Evolutionary conservation across 2,329 filamentous ascomycete species (phyloP).

Genomic region (Colletotrichum trifolii): DNA sequence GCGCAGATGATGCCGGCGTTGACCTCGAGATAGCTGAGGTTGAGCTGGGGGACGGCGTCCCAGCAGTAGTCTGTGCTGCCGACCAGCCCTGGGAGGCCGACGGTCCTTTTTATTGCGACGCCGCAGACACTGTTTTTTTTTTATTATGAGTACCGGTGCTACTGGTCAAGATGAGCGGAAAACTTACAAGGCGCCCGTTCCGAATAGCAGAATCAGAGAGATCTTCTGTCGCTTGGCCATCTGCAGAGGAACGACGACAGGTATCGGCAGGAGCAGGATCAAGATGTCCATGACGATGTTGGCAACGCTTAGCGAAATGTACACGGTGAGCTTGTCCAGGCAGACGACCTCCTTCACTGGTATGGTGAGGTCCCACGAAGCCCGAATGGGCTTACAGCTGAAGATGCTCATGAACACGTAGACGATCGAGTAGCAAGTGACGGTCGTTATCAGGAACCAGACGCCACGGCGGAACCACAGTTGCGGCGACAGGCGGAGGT

Average conservation of each 20-base stretch:
- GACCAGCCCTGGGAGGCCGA: constrained; percentile 42
- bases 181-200: constrained; percentile 17
- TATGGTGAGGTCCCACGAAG: constrained; percentile 15
- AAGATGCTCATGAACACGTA: constrained; percentile 16
- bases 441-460: constrained; percentile 44
- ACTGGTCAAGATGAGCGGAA: background rate
- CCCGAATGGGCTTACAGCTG: constrained; percentile 7
- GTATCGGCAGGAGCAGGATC: constrained; percentile 21
- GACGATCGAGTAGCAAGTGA: constrained; percentile 45
- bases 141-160: background rate
- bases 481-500: constrained; percentile 17
- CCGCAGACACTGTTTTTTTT: constrained; percentile 39
- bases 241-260: constrained; percentile 17
- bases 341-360: background rate
- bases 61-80: constrained; percentile 42
- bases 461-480: constrained; percentile 35
- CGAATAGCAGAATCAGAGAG: constrained; percentile 26
- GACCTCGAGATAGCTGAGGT: constrained; percentile 39
- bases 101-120: constrained; percentile 43
- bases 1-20: constrained; percentile 34
- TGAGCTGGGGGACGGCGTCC: constrained; percentile 42
- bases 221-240: constrained; percentile 25
- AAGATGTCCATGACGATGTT: constrained; percentile 29
- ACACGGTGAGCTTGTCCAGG: constrained; percentile 16
- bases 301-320: constrained; percentile 22